Base-by-base conservation (phyloP, 768 basidiomycete species). In the Suillus brevipes region DNA sequence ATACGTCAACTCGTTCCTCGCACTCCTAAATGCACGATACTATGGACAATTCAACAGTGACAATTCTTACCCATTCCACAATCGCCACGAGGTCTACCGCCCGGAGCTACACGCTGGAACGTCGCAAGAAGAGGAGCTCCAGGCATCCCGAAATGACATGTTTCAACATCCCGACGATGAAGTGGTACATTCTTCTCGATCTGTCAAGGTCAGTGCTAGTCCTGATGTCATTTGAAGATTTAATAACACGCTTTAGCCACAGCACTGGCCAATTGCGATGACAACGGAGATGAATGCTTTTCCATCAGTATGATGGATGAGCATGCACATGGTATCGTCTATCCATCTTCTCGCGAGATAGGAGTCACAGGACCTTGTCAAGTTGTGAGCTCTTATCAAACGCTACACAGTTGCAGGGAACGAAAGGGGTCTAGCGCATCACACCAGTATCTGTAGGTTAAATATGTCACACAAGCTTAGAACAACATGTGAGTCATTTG, bases 1-100 rank as follows among this genome's bases (percentile, higher is more conserved):
- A 40, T 59, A 59, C 13, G 25, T 42, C 28, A 59, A 59, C 12
- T 42, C 58, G 18, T 59, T 12, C 58, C 18, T 59, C 40, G 58
- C 58, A 20, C 58, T 59, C 18, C 40, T 59, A 40, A 59, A 59
- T 28, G 58, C 40, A 36, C 53, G 53, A 36, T 8, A 55, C 34
- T 55, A 55, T 10, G 12, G 10, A 6, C 31, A 34, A 20, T 20
- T 6, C 20, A n/a, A n/a, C 34, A n/a, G 34, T 34, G 13, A 7
- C 6, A n/a, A 36, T 7, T 13, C 20, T 55, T 6, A 20, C 31
- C 6, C 20, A 36, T 36, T n/a, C 20, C 20, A 36, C 12, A 13
- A 20, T 6, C 53, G 3, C 31, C 53, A 34, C 10, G 20, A 6
- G 20, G 53, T n/a, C 10, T 36, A 55, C 31, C 31, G 12, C 20